Evolutionary conservation across 768 basidiomycete genomes (phyloP).

Genomic region (Guyanaporus albipodus): DNA sequence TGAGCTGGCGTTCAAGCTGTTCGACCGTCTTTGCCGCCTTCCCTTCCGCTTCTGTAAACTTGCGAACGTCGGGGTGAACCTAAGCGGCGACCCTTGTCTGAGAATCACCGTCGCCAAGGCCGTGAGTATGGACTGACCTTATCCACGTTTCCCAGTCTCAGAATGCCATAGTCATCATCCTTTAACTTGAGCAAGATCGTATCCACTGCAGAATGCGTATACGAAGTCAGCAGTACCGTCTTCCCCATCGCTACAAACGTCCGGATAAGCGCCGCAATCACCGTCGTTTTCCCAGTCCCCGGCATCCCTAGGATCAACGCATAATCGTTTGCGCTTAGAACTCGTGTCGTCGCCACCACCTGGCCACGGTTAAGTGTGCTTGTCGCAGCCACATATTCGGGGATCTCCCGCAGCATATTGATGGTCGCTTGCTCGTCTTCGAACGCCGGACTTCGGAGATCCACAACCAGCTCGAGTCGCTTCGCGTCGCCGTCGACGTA

Average conservation of each 20-base stretch:
- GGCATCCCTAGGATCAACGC: slow-evolving; percentile 96
- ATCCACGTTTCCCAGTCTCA: slow-evolving; percentile 87
- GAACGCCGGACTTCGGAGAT: slow-evolving; percentile 70
- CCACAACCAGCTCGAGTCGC: slow-evolving; percentile 74
- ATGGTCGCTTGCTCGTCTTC: slow-evolving; percentile 28
- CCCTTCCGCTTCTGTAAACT: slow-evolving; percentile 61
- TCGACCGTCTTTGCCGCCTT: slow-evolving; percentile 63
- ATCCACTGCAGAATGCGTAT: slow-evolving; percentile 98
- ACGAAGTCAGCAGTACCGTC: slow-evolving; percentile 83
- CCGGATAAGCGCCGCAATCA: slow-evolving; percentile 84
- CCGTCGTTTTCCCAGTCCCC: slow-evolving; percentile 96
- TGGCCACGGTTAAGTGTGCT: slow-evolving; percentile 68
- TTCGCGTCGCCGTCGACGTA: slow-evolving; percentile 69
- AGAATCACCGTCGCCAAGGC: not conserved
- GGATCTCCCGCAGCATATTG: slow-evolving; percentile 15
- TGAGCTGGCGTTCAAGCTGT: slow-evolving; percentile 76
- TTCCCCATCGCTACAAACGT: slow-evolving; percentile 77
- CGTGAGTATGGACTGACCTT: slow-evolving; percentile 52
- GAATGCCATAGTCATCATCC: slow-evolving; percentile 63
- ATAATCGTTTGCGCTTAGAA: slow-evolving; percentile 80
- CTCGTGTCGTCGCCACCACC: slow-evolving; percentile 63
- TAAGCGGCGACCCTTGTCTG: slow-evolving; percentile 28
- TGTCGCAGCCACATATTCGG: slow-evolving; percentile 32
- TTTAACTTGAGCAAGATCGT: slow-evolving; percentile 87
- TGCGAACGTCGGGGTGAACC: slow-evolving; percentile 80